Evolutionary conservation across 345 rosid genomes (phyloP).

Genomic region (Citrus trifoliata): DNA sequence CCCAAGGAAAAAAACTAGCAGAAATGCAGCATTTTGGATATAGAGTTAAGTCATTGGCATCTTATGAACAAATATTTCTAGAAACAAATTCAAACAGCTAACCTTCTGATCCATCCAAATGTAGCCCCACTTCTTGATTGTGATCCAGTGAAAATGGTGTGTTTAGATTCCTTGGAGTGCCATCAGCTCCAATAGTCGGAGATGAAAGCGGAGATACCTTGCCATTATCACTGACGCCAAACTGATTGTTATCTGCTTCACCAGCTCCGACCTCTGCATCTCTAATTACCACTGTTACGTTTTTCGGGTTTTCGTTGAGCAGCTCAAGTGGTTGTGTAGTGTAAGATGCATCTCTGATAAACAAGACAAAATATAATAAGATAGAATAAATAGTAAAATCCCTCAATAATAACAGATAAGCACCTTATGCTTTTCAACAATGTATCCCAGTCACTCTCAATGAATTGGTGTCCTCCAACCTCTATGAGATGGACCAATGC

Average conservation of each 20-base stretch:
- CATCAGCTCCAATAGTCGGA: slow-evolving; percentile 32
- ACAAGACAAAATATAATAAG: slow-evolving; percentile 16
- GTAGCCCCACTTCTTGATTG: slow-evolving; percentile 34
- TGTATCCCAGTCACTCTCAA: slow-evolving; percentile 94
- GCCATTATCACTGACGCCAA: slow-evolving; percentile 32
- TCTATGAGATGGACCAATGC: slow-evolving; percentile 97
- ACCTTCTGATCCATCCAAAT: slow-evolving; percentile 73
- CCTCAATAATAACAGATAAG: slow-evolving; percentile 8
- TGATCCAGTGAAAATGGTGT: slow-evolving; percentile 29
- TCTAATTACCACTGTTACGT: slow-evolving; percentile 30
- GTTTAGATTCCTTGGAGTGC: slow-evolving; percentile 22
- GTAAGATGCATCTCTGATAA: slow-evolving; percentile 85
- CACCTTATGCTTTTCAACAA: slow-evolving; percentile 96
- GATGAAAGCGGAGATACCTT: slow-evolving; percentile 31
- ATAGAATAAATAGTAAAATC: neutral
- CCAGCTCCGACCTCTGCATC: slow-evolving; percentile 42
- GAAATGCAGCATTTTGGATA: neutral
- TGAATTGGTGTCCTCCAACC: slow-evolving; percentile 98
- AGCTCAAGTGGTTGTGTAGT: slow-evolving; percentile 97
- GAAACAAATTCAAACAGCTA: slow-evolving; percentile 5
- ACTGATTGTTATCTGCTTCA: slow-evolving; percentile 35
- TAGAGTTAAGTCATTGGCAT: neutral
- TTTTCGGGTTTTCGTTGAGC: slow-evolving; percentile 63
- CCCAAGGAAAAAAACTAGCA: neutral
- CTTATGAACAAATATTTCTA: neutral